phyloP scores from a whole-genome alignment of 2,329 filamentous ascomycete species.

The Penicillium sp. region DNA sequence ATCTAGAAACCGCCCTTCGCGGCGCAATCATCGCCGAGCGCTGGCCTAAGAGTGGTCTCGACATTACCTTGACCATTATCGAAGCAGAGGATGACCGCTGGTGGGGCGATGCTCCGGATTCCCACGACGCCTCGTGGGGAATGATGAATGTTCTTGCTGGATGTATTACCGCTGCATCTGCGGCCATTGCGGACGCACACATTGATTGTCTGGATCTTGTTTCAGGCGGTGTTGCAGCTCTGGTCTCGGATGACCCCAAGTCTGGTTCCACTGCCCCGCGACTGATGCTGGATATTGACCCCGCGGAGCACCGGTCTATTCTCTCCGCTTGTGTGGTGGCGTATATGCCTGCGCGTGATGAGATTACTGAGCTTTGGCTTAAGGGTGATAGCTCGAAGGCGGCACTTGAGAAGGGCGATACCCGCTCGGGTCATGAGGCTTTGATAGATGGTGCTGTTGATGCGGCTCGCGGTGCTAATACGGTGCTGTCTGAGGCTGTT shows the following conservation, averaged over 20 bases:
- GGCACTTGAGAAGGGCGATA: conserved; percentile 34
- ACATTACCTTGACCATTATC: conserved; percentile 87
- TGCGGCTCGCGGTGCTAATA: conserved; percentile 60
- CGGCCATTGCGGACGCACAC: conserved; percentile 88
- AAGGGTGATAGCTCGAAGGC: conserved; percentile 65
- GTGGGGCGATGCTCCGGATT: conserved; percentile 59
- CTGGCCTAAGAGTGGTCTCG: conserved; percentile 98
- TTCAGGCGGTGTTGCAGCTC: conserved; percentile 82
- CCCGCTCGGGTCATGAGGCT: conserved; percentile 48
- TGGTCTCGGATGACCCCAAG: conserved; percentile 55
- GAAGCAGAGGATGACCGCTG: conserved; percentile 85
- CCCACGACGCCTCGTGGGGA: conserved; percentile 70
- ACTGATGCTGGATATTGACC: conserved; percentile 74
- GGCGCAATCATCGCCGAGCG: conserved; percentile 89
- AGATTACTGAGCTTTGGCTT: conserved; percentile 93
- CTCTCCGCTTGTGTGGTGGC: conserved; percentile 85
- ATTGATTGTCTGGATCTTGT: conserved; percentile 95
- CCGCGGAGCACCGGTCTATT: conserved; percentile 76
- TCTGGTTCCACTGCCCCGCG: conserved; percentile 27
- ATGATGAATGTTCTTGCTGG: conserved; percentile 89
- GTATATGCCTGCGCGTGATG: conserved; percentile 82
- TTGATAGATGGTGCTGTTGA: conserved; percentile 66
- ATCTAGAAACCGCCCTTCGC: conserved; percentile 85
- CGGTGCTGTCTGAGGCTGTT: conserved; percentile 63
- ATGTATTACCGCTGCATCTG: conserved; percentile 90